Evolutionary conservation across 2,329 filamentous ascomycete genomes (phyloP).

Genomic region (Alternaria solani): DNA sequence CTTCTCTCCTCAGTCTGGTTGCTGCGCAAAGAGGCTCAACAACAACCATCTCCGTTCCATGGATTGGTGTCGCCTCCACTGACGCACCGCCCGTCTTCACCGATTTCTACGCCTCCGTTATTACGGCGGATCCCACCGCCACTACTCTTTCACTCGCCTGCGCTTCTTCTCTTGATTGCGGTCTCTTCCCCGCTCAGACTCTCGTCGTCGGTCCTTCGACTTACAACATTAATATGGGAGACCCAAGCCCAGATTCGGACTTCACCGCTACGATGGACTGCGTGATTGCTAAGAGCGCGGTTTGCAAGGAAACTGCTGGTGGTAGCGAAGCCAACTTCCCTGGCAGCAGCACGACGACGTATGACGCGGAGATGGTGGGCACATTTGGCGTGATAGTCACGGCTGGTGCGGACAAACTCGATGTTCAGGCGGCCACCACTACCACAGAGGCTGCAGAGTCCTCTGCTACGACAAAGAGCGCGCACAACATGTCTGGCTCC

Average conservation of each 20-base stretch:
- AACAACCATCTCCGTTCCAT: slow-evolving; percentile 22
- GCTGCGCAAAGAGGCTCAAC: slow-evolving; percentile 21
- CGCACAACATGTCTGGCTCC: slow-evolving; percentile 7
- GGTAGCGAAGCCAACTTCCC: slow-evolving; percentile 38
- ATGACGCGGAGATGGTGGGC: slow-evolving; percentile 12
- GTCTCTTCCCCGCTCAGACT: slow-evolving; percentile 30
- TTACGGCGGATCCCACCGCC: slow-evolving; percentile 20
- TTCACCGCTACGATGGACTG: slow-evolving; percentile 36
- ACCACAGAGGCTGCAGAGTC: slow-evolving; percentile 5
- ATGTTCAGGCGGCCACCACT: slow-evolving; percentile 9
- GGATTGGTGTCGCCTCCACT: slow-evolving; percentile 11
- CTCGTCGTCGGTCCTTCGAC: slow-evolving; percentile 30
- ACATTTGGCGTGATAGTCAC: slow-evolving; percentile 21
- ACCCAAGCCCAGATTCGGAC: slow-evolving; percentile 17
- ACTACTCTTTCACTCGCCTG: slow-evolving; percentile 26
- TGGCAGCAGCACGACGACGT: slow-evolving; percentile 30
- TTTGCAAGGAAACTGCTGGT: slow-evolving; percentile 33
- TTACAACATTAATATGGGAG: slow-evolving; percentile 28
- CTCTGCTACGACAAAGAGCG: slow-evolving; percentile 8
- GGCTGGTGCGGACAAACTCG: slow-evolving; percentile 26
- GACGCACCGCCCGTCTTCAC: background rate
- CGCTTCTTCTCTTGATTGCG: slow-evolving; percentile 19
- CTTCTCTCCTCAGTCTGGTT: slow-evolving; percentile 16
- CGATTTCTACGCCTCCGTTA: slow-evolving; percentile 21
- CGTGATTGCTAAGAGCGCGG: slow-evolving; percentile 17